phyloP scores from a whole-genome alignment of 2,329 filamentous ascomycete genomes.

The Cadophora sp. region DNA sequence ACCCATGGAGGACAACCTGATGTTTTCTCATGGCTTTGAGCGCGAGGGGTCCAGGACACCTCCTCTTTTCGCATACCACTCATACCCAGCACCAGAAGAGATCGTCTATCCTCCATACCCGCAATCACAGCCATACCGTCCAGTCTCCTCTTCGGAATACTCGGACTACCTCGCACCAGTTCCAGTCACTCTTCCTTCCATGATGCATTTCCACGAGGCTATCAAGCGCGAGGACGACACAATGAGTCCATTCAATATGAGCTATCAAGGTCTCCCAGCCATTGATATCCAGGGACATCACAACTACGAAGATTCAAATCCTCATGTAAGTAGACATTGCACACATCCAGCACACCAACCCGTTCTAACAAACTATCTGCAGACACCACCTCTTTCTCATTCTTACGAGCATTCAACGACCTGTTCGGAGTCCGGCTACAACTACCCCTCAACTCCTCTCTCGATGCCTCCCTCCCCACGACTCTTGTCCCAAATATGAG shows the following conservation, averaged over 20 bases:
- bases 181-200: conserved; percentile 67
- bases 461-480: conserved; percentile 76
- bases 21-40: conserved; percentile 71
- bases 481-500: conserved; percentile 48
- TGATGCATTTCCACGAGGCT: conserved; percentile 67
- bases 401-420: conserved; percentile 72
- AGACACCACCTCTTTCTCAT: conserved; percentile 81
- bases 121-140: conserved; percentile 58
- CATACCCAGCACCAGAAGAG: conserved; percentile 72
- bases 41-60: conserved; percentile 75
- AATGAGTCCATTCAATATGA: conserved; percentile 68
- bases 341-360: not conserved
- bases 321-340: conserved; percentile 72
- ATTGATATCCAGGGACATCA: conserved; percentile 67
- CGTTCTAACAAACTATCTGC: conserved; percentile 30
- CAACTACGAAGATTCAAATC: conserved; percentile 70
- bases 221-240: conserved; percentile 72
- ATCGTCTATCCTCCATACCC: conserved; percentile 66
- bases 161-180: conserved; percentile 62
- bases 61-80: conserved; percentile 70
- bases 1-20: conserved; percentile 70
- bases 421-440: conserved; percentile 65
- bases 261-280: conserved; percentile 66
- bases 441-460: conserved; percentile 73
- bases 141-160: conserved; percentile 55